These are phyloP conservation scores for Lachancea dasiensis DNA, from an alignment of 805 yeast species.

Conservation along the genomic window DNA sequence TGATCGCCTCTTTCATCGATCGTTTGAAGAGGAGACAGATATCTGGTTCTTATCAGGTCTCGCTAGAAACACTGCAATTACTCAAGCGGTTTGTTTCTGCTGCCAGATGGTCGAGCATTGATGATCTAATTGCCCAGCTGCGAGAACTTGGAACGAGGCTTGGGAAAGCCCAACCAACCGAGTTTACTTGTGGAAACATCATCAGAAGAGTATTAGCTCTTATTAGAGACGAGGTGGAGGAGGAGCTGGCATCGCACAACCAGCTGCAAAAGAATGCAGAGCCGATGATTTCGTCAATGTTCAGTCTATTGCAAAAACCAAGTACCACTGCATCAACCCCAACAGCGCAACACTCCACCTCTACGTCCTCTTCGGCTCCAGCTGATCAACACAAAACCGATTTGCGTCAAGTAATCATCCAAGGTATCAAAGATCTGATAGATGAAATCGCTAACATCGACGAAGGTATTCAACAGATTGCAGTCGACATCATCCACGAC, in stretches of 20 bases:
- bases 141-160: slow-evolving; percentile 67
- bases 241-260: slow-evolving; percentile 28
- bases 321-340: slow-evolving; percentile 10
- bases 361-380: slow-evolving; percentile 7
- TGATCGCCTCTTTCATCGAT: slow-evolving; percentile 40
- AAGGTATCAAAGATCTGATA: slow-evolving; percentile 84
- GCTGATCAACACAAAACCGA: slow-evolving; percentile 40
- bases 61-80: slow-evolving; percentile 80
- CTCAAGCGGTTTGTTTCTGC: slow-evolving; percentile 83
- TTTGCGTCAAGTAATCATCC: slow-evolving; percentile 77
- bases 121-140: slow-evolving; percentile 64
- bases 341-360: slow-evolving; percentile 9
- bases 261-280: slow-evolving; percentile 23
- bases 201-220: slow-evolving; percentile 82
- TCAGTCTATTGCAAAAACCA: slow-evolving; percentile 65
- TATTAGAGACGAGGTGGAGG: slow-evolving; percentile 79
- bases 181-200: slow-evolving; percentile 83
- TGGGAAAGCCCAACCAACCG: slow-evolving; percentile 80
- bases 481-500: slow-evolving; percentile 91
- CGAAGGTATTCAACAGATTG: slow-evolving; percentile 86
- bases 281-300: slow-evolving; percentile 78
- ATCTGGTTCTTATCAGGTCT: slow-evolving; percentile 72
- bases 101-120: slow-evolving; percentile 78
- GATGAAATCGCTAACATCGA: slow-evolving; percentile 88
- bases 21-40: slow-evolving; percentile 80